Percentiles rank a stretch among this genome's conserved stretches.
These are phyloP conservation scores for Aspergillus nomiae DNA, from an alignment of 2,329 filamentous ascomycete species.

Conservation along the genomic window DNA sequence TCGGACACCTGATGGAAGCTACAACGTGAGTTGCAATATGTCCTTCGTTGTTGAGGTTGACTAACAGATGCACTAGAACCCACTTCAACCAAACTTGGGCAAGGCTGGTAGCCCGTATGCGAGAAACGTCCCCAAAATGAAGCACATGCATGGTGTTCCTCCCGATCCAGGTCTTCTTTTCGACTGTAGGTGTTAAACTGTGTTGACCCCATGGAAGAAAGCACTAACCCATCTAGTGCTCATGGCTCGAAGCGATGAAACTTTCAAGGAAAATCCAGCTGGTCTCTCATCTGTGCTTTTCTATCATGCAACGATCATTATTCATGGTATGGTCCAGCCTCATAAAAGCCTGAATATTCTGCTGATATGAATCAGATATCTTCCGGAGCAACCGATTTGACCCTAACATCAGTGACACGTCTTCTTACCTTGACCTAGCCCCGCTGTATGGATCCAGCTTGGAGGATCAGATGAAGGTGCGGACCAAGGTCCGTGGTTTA, in stretches of 20 bases:
- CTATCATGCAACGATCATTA: conserved; percentile 55
- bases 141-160: conserved; percentile 6
- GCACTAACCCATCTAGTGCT: conserved; percentile 6
- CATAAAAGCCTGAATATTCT: not conserved
- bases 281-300: conserved; percentile 52
- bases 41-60: not conserved
- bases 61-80: conserved; percentile 1
- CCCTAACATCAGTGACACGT: conserved; percentile 40
- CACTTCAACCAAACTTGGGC: conserved; percentile 7
- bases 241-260: conserved; percentile 11
- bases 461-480: conserved; percentile 37
- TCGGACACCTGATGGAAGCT: conserved; percentile 11
- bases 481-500: conserved; percentile 39
- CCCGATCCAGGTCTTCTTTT: conserved; percentile 14
- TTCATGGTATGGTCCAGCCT: conserved; percentile 41
- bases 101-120: conserved; percentile 14
- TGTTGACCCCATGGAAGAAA: too few relatives aligned
- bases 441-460: conserved; percentile 47
- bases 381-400: conserved; percentile 36
- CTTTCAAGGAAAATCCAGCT: conserved; percentile 40
- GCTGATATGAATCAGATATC: conserved; percentile 34
- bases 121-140: conserved; percentile 9
- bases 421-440: conserved; percentile 52
- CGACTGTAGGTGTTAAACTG: conserved; percentile 6
- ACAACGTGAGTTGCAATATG: not conserved